Evolutionary conservation across 805 yeast species (phyloP).

Genomic region (Nadsonia fulvescens): DNA sequence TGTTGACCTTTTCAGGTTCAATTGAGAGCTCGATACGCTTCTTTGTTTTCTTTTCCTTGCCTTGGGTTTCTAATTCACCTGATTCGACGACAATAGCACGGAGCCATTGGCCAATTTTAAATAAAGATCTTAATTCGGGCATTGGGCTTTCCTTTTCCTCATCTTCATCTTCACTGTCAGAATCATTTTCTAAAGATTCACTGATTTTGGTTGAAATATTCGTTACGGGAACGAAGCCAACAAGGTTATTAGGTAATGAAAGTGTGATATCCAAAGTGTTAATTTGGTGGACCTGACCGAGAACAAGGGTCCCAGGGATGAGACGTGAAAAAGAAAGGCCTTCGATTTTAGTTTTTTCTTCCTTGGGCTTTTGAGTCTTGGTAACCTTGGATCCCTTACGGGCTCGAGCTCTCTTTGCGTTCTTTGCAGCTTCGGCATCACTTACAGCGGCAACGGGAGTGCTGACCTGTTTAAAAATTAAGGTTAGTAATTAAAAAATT

Average conservation of each 20-base stretch:
- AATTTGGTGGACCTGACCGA: constrained; percentile 58
- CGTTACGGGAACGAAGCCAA: constrained; percentile 64
- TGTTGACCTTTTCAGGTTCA: constrained; percentile 61
- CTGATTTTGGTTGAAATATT: constrained; percentile 50
- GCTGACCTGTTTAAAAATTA: constrained; percentile 7
- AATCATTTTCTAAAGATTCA: constrained; percentile 32
- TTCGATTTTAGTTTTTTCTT: constrained; percentile 14
- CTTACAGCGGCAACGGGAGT: constrained; percentile 8
- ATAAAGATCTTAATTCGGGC: constrained; percentile 36
- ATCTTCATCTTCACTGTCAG: constrained; percentile 26
- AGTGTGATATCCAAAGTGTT: constrained; percentile 46
- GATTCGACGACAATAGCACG: constrained; percentile 58
- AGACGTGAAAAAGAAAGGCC: constrained; percentile 32
- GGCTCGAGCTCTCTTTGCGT: constrained; percentile 23
- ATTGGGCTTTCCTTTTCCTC: constrained; percentile 19
- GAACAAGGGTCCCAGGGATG: constrained; percentile 50
- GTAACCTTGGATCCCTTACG: constrained; percentile 18
- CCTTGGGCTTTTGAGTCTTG: constrained; percentile 12
- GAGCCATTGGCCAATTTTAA: constrained; percentile 68
- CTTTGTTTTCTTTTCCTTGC: constrained; percentile 23
- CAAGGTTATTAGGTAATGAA: constrained; percentile 62
- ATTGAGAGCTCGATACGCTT: constrained; percentile 54
- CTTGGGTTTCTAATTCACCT: constrained; percentile 22
- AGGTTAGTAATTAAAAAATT: neutral
- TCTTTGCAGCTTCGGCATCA: constrained; percentile 9